Base-by-base conservation (phyloP, 2,329 filamentous ascomycete species). In the Sordariomycetes sp. region DNA sequence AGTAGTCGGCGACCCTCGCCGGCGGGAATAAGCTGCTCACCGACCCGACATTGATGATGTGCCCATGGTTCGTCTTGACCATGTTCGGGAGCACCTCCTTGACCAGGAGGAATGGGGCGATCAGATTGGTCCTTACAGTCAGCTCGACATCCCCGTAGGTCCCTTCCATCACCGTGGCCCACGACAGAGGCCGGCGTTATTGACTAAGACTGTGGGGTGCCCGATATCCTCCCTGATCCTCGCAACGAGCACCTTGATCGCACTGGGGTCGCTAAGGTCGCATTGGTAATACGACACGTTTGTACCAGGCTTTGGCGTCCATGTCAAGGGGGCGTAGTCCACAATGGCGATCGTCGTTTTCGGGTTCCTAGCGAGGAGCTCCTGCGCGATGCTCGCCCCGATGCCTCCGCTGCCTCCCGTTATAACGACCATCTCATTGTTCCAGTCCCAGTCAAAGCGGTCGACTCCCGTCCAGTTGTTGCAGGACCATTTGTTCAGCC, bases 1-100 rank as follows among this genome's bases (percentile, higher is more conserved):
- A 72, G 68, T 87, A 87, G 67, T 86, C 81, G 11, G 81, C 77
- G 71, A 85, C 77, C 58, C 74, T 74, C 1, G 81, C 78, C 0
- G 79, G 75, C 6, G 77, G 70, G 10, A 79, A 61, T 66, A 78
- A 83, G 22, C 76, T 78, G 0, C 82, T 82, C 51, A 79, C 71
- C 1, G 64, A 65, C 8, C 83, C 79, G 28, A 85, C 74, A 1
- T 81, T 83, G 51, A 85, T 78, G 52, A 86, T 66, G 72, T 83
- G 82, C 22, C 83, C 82, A 68, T 85, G 82, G 67, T 84, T 81
- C 1, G 64, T 64, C 12, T 66, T 63, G 40, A 81, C 68, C 72
- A 86, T 81, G 48, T 68, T 63, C 0, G 82, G 82, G 1, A 86
- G 69, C 67, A 85, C 84, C 57, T 80, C 73, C 62, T 79, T 78